These are phyloP conservation scores for Trichophyton rubrum DNA, from an alignment of 2,329 filamentous ascomycete genomes.

Conservation along the genomic window DNA sequence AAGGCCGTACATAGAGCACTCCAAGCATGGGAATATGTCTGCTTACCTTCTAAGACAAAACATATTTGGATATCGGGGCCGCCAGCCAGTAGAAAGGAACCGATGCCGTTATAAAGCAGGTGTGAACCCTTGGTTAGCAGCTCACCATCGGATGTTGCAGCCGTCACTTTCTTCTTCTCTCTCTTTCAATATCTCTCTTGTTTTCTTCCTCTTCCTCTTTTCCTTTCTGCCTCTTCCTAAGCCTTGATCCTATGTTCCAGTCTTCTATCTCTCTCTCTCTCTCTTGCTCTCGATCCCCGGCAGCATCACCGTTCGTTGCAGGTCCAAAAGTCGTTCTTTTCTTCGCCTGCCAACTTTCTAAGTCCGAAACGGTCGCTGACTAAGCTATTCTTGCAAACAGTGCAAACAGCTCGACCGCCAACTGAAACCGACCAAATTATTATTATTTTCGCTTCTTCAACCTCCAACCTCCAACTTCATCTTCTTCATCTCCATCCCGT, in stretches of 20 bases:
- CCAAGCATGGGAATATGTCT: neutral
- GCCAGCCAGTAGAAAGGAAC: neutral
- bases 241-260: neutral
- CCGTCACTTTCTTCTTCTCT: neutral
- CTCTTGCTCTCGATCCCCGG: neutral
- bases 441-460: constrained; percentile 11
- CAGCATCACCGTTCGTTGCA: neutral
- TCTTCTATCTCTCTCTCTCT: neutral
- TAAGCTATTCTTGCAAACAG: neutral
- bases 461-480: neutral
- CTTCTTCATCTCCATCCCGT: constrained; percentile 5
- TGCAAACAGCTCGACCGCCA: constrained; percentile 3
- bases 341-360: too few relatives aligned
- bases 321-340: neutral
- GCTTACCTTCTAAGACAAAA: constrained; percentile 55
- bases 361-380: neutral
- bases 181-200: neutral
- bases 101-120: neutral
- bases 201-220: neutral
- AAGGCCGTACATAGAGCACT: neutral
- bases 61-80: constrained; percentile 26
- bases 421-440: neutral
- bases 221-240: neutral
- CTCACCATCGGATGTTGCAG: neutral
- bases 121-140: neutral